Percentiles rank a stretch among this genome's conserved stretches.
These are phyloP conservation scores for Graphilbum ipis-grandicollis DNA, from an alignment of 2,329 filamentous ascomycete genomes.

Conservation along the genomic window DNA sequence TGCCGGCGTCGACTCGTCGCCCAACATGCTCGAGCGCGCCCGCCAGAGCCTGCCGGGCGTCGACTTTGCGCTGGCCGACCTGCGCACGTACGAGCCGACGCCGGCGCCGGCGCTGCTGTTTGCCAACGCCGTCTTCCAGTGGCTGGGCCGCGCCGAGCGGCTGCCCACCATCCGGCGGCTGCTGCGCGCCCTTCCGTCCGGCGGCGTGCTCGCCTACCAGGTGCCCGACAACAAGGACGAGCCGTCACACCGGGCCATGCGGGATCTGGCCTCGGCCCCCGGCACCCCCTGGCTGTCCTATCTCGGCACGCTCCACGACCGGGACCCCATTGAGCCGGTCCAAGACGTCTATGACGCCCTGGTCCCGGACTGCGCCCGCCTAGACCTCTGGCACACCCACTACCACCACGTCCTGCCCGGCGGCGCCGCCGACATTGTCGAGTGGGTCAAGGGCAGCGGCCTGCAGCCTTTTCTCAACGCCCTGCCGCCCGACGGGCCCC, in stretches of 20 bases:
- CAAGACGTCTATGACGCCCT: conserved; percentile 30
- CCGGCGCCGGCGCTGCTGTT: conserved; percentile 26
- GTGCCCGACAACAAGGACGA: conserved; percentile 28
- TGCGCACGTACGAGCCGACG: conserved; percentile 20
- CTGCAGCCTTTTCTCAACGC: conserved; percentile 35
- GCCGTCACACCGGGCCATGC: conserved; percentile 32
- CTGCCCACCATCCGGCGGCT: conserved; percentile 26
- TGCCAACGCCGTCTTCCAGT: conserved; percentile 42
- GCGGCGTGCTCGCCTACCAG: conserved; percentile 36
- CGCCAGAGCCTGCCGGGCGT: conserved; percentile 19
- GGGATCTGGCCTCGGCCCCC: conserved; percentile 20
- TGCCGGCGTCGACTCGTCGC: conserved; percentile 34
- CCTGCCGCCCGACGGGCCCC: conserved; percentile 18
- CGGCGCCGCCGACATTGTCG: conserved; percentile 31
- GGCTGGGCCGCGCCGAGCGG: conserved; percentile 26
- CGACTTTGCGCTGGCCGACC: conserved; percentile 27
- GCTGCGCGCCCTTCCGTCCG: conserved; percentile 20
- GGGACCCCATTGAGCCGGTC: conserved; percentile 30
- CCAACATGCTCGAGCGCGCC: conserved; percentile 36
- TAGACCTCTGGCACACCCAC: conserved; percentile 35
- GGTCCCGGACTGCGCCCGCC: conserved; percentile 18
- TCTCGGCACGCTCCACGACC: conserved; percentile 11
- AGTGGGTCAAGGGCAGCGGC: conserved; percentile 42
- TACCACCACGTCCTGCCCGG: conserved; percentile 34
- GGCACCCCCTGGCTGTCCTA: conserved; percentile 10